Base-by-base conservation (phyloP, 495 filamentous ascomycete genomes). In the Xylaria flabelliformis region DNA sequence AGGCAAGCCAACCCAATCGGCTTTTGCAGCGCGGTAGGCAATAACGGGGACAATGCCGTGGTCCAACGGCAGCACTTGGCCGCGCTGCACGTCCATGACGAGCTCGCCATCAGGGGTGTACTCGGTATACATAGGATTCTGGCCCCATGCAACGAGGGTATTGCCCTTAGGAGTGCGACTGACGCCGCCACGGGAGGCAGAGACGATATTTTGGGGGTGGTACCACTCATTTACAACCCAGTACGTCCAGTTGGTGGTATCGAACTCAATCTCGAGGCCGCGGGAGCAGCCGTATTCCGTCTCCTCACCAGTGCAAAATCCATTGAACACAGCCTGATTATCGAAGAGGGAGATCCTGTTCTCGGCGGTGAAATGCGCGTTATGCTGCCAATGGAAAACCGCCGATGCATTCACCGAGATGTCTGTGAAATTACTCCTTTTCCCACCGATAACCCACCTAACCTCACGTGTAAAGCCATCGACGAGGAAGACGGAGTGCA, bases 361-460 rank as follows among this genome's bases (percentile, higher is more conserved):
- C 29, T 72, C 63, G 34, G 69, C 77, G 17, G 75, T 76, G 62
- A 71, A 62, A 10, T 85, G 83, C 26, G 86, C 86, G 69, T 88
- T 81, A 74, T 88, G 87, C 74, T 89, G 87, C 82, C 83, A 88
- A 62, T 77, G 71, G 65, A 88, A 86, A 50, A 80, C 82, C 2
- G 84, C 85, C n/a, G 82, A 84, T 17, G 71, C 26, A 0, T 82
- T 83, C 26, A 80, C 72, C 0, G 83, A 85, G 3, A 78, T 72
- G 65, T 87, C 83, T 12, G 70, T 69, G 69, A 88, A 89, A 19
- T 82, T 77, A 59, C 85, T 86, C 7, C 78, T 51, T 36, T 79
- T 82, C 4, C 81, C 85, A 32, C 82, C 84, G 0, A 86, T 73
- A 3, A 77, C 79, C 85, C 85, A 86, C 26, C 81, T 73, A 10